Conservation (phyloP, 345 rosid species). For the rapeseed (Brassica napus) region DNA sequence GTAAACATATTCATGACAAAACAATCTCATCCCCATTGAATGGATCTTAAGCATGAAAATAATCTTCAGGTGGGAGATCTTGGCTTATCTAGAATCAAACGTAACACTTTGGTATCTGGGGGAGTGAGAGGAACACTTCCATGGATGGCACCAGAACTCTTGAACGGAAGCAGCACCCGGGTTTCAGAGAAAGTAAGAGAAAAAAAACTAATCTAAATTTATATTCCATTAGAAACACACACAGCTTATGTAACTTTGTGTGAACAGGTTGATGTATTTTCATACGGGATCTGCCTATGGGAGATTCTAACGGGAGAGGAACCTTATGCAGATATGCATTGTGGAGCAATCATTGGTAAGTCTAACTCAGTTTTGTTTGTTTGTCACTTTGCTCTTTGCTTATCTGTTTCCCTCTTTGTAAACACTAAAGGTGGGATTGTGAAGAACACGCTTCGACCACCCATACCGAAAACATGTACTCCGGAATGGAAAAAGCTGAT, state of each 20-base stretch:
- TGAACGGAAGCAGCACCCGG: slow-evolving; percentile 62
- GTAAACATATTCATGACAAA: slow-evolving; percentile 26
- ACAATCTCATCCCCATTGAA: not conserved
- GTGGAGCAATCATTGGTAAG: slow-evolving; percentile 78
- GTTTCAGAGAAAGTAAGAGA: slow-evolving; percentile 65
- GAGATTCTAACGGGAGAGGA: slow-evolving; percentile 74
- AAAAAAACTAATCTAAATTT: no score
- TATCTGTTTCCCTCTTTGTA: not conserved
- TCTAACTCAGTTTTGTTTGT: not conserved
- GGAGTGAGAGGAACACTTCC: slow-evolving; percentile 79
- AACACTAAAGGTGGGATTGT: slow-evolving; percentile 67
- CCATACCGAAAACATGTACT: slow-evolving; percentile 54
- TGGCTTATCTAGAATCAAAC: slow-evolving; percentile 70
- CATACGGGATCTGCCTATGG: slow-evolving; percentile 76
- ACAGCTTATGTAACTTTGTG: not conserved
- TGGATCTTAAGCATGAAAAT: not conserved
- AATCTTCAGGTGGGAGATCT: slow-evolving; percentile 63
- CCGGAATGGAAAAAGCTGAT: slow-evolving; percentile 60
- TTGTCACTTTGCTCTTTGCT: slow-evolving; percentile 14
- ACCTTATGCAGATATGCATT: slow-evolving; percentile 77
- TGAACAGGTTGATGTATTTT: slow-evolving; percentile 51
- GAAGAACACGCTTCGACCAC: slow-evolving; percentile 63
- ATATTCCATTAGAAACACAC: not conserved
- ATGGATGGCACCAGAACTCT: slow-evolving; percentile 75
- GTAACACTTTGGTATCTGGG: slow-evolving; percentile 67